Conservation (phyloP, 2,329 filamentous ascomycete genomes). For the Ceratocystis eucalypticola region DNA sequence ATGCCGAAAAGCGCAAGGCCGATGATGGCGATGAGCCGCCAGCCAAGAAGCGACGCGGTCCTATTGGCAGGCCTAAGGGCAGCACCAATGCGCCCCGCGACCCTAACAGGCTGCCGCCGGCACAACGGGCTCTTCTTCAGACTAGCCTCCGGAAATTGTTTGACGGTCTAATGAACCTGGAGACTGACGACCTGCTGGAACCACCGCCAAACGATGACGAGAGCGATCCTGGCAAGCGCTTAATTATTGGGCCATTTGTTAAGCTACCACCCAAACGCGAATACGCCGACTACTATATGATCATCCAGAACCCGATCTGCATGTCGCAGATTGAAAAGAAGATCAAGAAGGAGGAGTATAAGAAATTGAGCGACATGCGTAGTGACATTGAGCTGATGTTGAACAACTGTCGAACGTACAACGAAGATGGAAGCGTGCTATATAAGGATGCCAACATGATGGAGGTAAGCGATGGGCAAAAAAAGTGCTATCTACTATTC, state of each 20-base stretch:
- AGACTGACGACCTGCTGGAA: constrained; percentile 57
- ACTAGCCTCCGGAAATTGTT: constrained; percentile 64
- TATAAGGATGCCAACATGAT: constrained; percentile 88
- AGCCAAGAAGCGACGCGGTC: constrained; percentile 63
- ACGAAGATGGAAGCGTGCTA: constrained; percentile 85
- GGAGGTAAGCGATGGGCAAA: constrained; percentile 32
- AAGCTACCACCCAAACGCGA: constrained; percentile 78
- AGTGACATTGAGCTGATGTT: constrained; percentile 75
- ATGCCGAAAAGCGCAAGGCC: constrained; percentile 74
- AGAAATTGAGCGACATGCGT: constrained; percentile 62
- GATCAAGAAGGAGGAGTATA: constrained; percentile 94
- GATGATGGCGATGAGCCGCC: constrained; percentile 64
- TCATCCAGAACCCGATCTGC: constrained; percentile 84
- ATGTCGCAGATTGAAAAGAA: constrained; percentile 91
- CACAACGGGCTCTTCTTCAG: constrained; percentile 66
- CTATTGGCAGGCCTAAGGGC: constrained; percentile 56
- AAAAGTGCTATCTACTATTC: constrained; percentile 21
- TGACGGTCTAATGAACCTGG: constrained; percentile 68
- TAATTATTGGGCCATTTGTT: constrained; percentile 88
- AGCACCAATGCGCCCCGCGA: constrained; percentile 27
- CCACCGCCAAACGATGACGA: constrained; percentile 37
- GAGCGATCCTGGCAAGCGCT: constrained; percentile 49
- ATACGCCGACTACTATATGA: constrained; percentile 88
- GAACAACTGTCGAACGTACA: constrained; percentile 86
- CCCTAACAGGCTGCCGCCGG: constrained; percentile 41